Percentiles rank a stretch among this genome's conserved stretches.
phyloP scores from a whole-genome alignment of 108 stramenopile genomes.

The Cyclotella sp. region DNA sequence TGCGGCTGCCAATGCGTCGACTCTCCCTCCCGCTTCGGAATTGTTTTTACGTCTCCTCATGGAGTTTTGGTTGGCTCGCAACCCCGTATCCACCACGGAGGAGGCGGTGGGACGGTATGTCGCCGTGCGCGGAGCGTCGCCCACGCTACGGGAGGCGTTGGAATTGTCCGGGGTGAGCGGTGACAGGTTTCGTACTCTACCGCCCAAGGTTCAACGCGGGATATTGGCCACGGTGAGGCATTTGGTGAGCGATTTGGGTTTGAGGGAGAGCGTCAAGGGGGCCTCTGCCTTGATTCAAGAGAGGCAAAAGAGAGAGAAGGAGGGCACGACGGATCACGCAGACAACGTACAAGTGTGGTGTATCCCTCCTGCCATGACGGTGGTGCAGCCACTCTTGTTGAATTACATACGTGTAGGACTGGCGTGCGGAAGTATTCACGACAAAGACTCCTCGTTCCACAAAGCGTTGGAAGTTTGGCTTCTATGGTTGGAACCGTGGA shows the following conservation, averaged over 20 bases:
- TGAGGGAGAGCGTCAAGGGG: constrained; percentile 30
- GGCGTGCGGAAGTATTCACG: constrained; percentile 79
- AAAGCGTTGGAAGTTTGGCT: constrained; percentile 83
- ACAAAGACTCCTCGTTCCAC: constrained; percentile 64
- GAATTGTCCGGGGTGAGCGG: constrained; percentile 57
- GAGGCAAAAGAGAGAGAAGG: constrained; percentile 26
- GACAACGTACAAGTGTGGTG: constrained; percentile 42
- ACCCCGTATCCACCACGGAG: constrained; percentile 32
- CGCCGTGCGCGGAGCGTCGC: constrained; percentile 2
- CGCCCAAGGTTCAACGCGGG: constrained; percentile 57
- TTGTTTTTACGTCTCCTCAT: constrained; percentile 76
- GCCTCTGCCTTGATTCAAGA: constrained; percentile 16
- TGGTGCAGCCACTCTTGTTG: constrained; percentile 66
- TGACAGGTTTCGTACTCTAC: constrained; percentile 49
- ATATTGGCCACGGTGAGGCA: constrained; percentile 56
- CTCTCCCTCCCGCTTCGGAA: constrained; percentile 53
- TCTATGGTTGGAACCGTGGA: constrained; percentile 90
- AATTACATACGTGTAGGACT: constrained; percentile 77
- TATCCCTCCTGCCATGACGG: constrained; percentile 65
- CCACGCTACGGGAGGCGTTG: constrained; percentile 51
- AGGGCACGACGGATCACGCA: neutral
- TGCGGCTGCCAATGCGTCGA: constrained; percentile 7
- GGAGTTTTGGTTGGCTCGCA: constrained; percentile 75
- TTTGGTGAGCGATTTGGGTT: constrained; percentile 32
- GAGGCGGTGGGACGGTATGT: constrained; percentile 33